Base-by-base conservation (phyloP, 2,329 filamentous ascomycete genomes). In the Monilinia fructicola region DNA sequence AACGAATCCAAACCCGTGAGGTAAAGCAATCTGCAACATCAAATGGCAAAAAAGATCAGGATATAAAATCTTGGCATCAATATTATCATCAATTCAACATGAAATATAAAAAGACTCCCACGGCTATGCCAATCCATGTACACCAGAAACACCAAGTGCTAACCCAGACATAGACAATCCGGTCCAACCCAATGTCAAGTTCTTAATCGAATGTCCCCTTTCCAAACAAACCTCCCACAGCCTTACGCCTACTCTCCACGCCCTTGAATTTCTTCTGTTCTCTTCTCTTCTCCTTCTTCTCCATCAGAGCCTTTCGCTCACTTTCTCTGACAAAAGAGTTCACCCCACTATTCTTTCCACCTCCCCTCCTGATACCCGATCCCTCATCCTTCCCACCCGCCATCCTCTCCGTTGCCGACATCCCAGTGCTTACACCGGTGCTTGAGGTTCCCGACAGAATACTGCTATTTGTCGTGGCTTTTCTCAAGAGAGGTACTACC, bases 401-500 rank as follows among this genome's bases (percentile, higher is more conserved):
- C 71, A 72, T 74, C 18, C 74, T 66, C 54, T 76, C 75, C 9
- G 71, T 76, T 44, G 66, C 68, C 35, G 72, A 73, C 56, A 69
- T 69, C 11, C 69, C 67, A 52, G 71, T 69, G 21, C 69, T 72
- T 35, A 70, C 68, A 0, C 75, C 76, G n/a, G 75, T 74, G 5
- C 77, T 77, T 11, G 76, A 75, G 44, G 75, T 76, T 3, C 38
- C 56, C 4, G 68, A 69, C n/a, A 74, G 64, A 16, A 78, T 69
- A 59, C 79, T 82, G 21, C 84, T 78, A 35, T 88, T 88, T 16
- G 88, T 89, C 0, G 91, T 94, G 5, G 90, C 90, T 40, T 90
- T 85, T 35, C 91, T 85, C 23, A 95, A 83, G 26, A 95, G 81
- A 0, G 85, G 83, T 0, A 91, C 91, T 1, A 91, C 85, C 72